A percentile compares a stretch with the other conserved stretches of the same genome.
phyloP scores from a whole-genome alignment of 768 basidiomycete genomes.

The Trametes coccinea region DNA sequence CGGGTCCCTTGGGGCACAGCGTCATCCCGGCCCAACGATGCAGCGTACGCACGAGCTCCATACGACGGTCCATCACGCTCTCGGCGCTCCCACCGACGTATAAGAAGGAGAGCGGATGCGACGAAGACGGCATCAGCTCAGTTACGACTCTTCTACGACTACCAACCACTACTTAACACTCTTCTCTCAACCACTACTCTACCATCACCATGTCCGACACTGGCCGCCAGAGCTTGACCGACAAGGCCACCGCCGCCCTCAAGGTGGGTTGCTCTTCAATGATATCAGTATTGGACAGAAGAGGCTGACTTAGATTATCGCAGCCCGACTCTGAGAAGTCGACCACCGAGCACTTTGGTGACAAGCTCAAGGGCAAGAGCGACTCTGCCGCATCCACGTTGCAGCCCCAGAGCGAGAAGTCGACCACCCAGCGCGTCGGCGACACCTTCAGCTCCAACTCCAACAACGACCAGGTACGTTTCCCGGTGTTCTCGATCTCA shows the following conservation, averaged over 20 bases:
- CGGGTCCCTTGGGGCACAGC: not conserved
- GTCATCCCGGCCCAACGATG: slow-evolving; percentile 9
- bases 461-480: slow-evolving; percentile 29
- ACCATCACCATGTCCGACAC: slow-evolving; percentile 35
- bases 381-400: slow-evolving; percentile 33
- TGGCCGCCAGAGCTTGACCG: slow-evolving; percentile 36
- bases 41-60: not conserved
- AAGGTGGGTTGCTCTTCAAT: slow-evolving; percentile 29
- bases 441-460: slow-evolving; percentile 37
- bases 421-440: slow-evolving; percentile 36
- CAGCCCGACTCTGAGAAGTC: slow-evolving; percentile 41
- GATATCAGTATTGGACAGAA: too few species aligned
- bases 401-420: slow-evolving; percentile 38
- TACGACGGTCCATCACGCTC: not conserved
- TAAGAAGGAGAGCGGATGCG: not conserved
- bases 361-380: slow-evolving; percentile 36
- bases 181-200: not conserved
- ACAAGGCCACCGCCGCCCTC: slow-evolving; percentile 35
- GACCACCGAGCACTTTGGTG: slow-evolving; percentile 39
- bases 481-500: not conserved
- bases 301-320: not conserved
- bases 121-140: not conserved
- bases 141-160: not conserved
- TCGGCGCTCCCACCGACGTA: not conserved
- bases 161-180: not conserved